phyloP scores from a whole-genome alignment of 1,284 basidiomycete species.

The Schizophyllum commune region DNA sequence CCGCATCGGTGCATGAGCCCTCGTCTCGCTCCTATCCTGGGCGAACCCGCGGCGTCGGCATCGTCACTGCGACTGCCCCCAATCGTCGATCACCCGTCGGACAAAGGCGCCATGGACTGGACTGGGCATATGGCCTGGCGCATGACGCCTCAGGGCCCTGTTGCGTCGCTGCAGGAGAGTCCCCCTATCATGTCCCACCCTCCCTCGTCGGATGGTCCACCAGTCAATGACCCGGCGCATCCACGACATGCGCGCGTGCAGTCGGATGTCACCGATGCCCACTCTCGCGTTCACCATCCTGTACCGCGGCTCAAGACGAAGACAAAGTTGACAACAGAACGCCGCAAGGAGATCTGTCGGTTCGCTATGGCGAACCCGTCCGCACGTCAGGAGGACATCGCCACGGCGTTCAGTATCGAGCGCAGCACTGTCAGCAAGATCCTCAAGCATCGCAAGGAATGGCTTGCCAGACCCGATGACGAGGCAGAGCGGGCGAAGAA shows the following conservation, averaged over 20 bases:
- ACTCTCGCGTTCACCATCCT: no score
- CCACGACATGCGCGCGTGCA: not conserved
- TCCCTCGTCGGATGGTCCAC: no score
- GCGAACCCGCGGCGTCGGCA: not conserved
- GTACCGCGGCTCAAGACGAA: constrained; percentile 35
- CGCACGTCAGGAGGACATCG: constrained; percentile 77
- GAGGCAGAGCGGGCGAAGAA: constrained; percentile 56
- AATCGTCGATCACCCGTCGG: not conserved
- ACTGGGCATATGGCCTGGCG: no score
- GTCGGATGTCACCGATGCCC: not conserved
- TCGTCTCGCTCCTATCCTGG: not conserved
- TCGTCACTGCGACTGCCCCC: not conserved
- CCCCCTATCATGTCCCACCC: no score
- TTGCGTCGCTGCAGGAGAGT: no score
- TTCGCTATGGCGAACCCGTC: constrained; percentile 57
- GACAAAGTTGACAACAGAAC: constrained; percentile 63
- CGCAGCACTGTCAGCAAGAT: constrained; percentile 93
- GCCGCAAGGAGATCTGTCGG: constrained; percentile 73
- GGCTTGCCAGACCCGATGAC: constrained; percentile 63
- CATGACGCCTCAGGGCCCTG: no score
- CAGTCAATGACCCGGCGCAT: not conserved
- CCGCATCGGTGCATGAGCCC: not conserved
- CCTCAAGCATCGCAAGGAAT: constrained; percentile 75
- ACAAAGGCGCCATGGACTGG: not conserved
- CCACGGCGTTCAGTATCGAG: constrained; percentile 68